Conservation (phyloP, 805 yeast species). For the Metschnikowia hibisci region DNA sequence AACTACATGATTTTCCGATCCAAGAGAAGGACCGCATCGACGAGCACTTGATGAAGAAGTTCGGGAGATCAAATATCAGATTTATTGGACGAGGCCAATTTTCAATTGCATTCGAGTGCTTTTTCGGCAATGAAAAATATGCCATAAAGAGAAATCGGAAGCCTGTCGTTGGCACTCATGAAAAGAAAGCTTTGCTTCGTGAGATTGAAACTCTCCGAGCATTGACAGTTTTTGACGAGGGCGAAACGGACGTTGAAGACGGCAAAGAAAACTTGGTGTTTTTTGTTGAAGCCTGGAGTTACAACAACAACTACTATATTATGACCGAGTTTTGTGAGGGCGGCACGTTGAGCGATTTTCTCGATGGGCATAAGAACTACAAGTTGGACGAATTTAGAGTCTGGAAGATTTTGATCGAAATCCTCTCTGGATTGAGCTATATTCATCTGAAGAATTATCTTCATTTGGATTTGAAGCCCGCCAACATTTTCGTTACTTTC, state of each 20-base stretch:
- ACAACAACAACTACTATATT: conserved; percentile 69
- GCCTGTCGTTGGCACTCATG: conserved; percentile 48
- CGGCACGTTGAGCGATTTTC: conserved; percentile 79
- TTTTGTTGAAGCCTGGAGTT: conserved; percentile 84
- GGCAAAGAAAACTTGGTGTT: conserved; percentile 77
- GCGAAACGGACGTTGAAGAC: conserved; percentile 44
- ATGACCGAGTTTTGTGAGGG: conserved; percentile 96
- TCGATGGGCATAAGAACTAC: conserved; percentile 68
- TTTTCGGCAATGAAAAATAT: conserved; percentile 60
- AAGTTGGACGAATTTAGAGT: conserved; percentile 92
- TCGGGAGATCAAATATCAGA: conserved; percentile 56
- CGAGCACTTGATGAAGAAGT: conserved; percentile 44
- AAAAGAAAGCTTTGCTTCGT: conserved; percentile 59
- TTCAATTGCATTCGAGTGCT: conserved; percentile 80
- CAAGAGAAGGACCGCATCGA: conserved; percentile 25
- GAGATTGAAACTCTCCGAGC: conserved; percentile 70
- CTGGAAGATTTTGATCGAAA: conserved; percentile 91
- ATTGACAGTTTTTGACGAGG: conserved; percentile 36
- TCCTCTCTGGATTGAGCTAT: conserved; percentile 72
- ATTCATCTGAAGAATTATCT: conserved; percentile 72
- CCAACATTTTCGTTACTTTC: conserved; percentile 88
- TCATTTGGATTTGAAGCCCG: conserved; percentile 93
- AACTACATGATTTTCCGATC: background rate
- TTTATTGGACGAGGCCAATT: conserved; percentile 85
- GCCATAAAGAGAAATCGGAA: conserved; percentile 87